A percentile compares a stretch with the other conserved stretches of the same genome.
Conservation (phyloP, 371 early-diverging fungal genomes). For the Mucor velutinosus region DNA sequence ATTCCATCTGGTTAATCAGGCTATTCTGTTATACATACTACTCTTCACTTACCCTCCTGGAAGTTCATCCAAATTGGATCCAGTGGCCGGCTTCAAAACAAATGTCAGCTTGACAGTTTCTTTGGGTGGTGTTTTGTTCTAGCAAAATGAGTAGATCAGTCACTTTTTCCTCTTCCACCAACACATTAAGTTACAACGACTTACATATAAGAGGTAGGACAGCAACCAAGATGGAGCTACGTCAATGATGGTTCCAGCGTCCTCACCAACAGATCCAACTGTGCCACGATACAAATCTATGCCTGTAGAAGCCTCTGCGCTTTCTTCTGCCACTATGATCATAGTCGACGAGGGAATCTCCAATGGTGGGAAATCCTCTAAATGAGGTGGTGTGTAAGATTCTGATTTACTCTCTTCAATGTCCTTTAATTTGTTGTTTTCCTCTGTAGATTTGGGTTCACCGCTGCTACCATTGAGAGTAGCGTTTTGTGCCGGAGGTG, state of each 20-base stretch:
- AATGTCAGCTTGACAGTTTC: conserved; percentile 88
- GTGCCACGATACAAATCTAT: conserved; percentile 79
- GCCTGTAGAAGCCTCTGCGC: conserved; percentile 75
- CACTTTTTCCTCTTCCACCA: neutral
- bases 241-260: conserved; percentile 44
- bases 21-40: neutral
- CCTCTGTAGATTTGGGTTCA: conserved; percentile 3
- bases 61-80: conserved; percentile 59
- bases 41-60: conserved; percentile 56
- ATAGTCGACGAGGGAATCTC: conserved; percentile 68
- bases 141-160: neutral
- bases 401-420: conserved; percentile 27
- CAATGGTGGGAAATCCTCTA: conserved; percentile 63
- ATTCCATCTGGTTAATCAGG: neutral
- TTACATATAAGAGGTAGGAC: conserved; percentile 63
- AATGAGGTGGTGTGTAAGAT: conserved; percentile 48
- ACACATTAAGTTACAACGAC: conserved; percentile 1
- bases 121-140: conserved; percentile 68
- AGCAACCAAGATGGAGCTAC: conserved; percentile 64
- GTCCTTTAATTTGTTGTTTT: neutral
- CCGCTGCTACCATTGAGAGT: neutral
- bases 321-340: conserved; percentile 79
- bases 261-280: conserved; percentile 57
- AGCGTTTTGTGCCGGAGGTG: neutral
- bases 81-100: conserved; percentile 68